Evolutionary conservation across 805 yeast genomes (phyloP).

Genomic region (Cyberlindnera misumaiensis): DNA sequence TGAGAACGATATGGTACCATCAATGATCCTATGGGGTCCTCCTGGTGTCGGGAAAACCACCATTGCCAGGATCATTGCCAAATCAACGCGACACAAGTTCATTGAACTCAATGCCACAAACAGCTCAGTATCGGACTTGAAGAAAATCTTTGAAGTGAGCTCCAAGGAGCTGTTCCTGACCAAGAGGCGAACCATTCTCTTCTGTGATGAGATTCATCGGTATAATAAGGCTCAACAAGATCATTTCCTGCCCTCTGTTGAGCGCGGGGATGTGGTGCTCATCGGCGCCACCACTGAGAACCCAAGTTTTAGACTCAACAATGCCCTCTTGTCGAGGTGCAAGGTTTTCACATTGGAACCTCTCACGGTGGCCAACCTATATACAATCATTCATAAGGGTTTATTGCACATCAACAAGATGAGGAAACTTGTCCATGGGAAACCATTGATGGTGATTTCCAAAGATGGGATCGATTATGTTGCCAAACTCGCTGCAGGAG

Average conservation of each 20-base stretch:
- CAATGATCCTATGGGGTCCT: slow-evolving; percentile 90
- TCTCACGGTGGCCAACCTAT: slow-evolving; percentile 43
- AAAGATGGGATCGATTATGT: slow-evolving; percentile 59
- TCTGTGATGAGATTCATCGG: slow-evolving; percentile 90
- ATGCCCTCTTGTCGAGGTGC: slow-evolving; percentile 80
- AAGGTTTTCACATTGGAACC: slow-evolving; percentile 65
- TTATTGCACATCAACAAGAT: slow-evolving; percentile 51
- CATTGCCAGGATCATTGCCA: slow-evolving; percentile 49
- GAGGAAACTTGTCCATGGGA: slow-evolving; percentile 44
- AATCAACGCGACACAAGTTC: slow-evolving; percentile 37
- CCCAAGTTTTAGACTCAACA: slow-evolving; percentile 74
- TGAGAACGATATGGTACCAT: slow-evolving; percentile 59
- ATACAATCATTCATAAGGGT: slow-evolving; percentile 50
- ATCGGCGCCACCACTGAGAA: slow-evolving; percentile 98
- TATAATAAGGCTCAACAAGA: slow-evolving; percentile 87
- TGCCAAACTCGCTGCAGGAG: slow-evolving; percentile 76
- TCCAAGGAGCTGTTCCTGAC: slow-evolving; percentile 32
- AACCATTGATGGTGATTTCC: slow-evolving; percentile 44
- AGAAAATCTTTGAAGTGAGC: slow-evolving; percentile 45
- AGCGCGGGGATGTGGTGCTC: slow-evolving; percentile 70
- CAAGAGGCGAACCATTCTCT: slow-evolving; percentile 57
- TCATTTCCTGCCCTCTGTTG: slow-evolving; percentile 74
- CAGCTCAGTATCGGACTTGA: slow-evolving; percentile 59
- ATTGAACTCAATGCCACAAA: slow-evolving; percentile 84
- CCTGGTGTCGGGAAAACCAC: slow-evolving; percentile 94